Conservation (phyloP, 257 asterid genomes). For the Solanum neorickii region DNA sequence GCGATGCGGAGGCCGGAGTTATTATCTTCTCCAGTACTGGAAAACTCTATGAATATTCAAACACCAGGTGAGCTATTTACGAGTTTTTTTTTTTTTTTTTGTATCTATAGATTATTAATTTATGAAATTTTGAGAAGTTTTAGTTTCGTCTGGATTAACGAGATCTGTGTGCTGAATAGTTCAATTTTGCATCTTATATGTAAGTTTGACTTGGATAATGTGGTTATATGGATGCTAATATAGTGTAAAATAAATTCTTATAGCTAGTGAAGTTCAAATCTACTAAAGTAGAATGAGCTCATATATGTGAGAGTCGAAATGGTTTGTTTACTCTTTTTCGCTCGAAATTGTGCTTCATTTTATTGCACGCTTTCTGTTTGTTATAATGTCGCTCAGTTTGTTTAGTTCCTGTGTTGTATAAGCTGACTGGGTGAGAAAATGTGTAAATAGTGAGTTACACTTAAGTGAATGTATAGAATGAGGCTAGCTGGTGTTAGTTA, state of each 20-base stretch:
- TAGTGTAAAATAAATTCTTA: not conserved
- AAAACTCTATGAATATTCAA: conserved; percentile 26
- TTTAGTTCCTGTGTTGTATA: not conserved
- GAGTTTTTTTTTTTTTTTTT: not conserved
- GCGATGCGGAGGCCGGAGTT: conserved; percentile 38
- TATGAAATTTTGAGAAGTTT: not conserved
- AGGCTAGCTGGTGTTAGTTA: not conserved
- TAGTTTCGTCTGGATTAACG: not conserved
- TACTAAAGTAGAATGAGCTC: not conserved
- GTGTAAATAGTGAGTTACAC: not conserved
- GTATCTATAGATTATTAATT: not conserved
- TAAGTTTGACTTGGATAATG: not conserved
- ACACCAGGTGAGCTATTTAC: conserved; percentile 22
- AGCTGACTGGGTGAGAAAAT: not conserved
- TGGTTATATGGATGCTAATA: not conserved
- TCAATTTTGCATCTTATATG: not conserved
- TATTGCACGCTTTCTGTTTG: not conserved
- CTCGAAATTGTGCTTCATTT: not conserved
- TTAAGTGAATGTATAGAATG: not conserved
- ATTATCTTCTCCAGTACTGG: conserved; percentile 35
- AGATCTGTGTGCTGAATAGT: not conserved
- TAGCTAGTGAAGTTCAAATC: not conserved
- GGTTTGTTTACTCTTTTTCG: not conserved
- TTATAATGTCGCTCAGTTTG: not conserved
- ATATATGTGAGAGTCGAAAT: not conserved